Percentiles rank a stretch among this genome's conserved stretches.
Evolutionary conservation across 202 grass and related monocot species (phyloP).

Genomic region (Setaria italica): DNA sequence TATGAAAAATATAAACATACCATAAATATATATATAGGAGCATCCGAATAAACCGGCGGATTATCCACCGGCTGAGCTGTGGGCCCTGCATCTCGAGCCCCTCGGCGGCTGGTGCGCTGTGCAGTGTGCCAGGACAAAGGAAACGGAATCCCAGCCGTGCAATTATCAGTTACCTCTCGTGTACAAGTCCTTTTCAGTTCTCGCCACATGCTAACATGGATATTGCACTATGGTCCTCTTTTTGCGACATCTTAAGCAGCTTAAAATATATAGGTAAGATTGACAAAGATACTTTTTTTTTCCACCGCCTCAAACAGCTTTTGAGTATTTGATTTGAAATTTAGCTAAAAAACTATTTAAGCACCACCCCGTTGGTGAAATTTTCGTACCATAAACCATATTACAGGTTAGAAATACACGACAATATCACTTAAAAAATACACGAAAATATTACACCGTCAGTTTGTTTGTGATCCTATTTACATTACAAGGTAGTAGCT

Average conservation of each 20-base stretch:
- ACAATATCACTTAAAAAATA: too few species aligned
- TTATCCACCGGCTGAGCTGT: conserved; percentile 17
- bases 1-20: neutral
- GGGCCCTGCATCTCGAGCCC: conserved; percentile 5
- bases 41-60: conserved; percentile 6
- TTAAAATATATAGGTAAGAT: too few species aligned
- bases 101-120: neutral
- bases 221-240: neutral
- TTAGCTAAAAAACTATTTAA: neutral
- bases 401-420: too few species aligned
- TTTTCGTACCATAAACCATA: too few species aligned
- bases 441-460: too few species aligned
- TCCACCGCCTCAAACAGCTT: neutral
- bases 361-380: too few species aligned
- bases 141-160: conserved; percentile 35
- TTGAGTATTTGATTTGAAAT: neutral
- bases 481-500: too few species aligned
- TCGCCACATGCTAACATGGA: neutral
- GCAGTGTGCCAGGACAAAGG: neutral
- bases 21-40: neutral
- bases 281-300: neutral
- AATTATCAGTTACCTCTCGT: neutral
- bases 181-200: neutral
- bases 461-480: too few species aligned
- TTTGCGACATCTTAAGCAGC: neutral